These are phyloP conservation scores for Erythrobasidium hasegawianum DNA, from an alignment of 1,284 basidiomycete genomes.

Conservation along the genomic window DNA sequence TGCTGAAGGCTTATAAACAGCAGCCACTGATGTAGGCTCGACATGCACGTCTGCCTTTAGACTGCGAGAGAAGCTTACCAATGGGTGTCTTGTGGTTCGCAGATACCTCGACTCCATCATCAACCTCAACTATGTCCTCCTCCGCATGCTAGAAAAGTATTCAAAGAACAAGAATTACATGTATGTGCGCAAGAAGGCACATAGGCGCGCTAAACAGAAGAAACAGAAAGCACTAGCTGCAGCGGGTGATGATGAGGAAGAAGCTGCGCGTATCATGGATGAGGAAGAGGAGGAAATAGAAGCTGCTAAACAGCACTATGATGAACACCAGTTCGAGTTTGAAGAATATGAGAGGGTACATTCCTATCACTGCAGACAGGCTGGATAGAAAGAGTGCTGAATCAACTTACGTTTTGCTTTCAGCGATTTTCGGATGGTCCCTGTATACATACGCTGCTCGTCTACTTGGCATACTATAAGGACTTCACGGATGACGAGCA, in stretches of 20 bases:
- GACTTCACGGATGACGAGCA: slow-evolving; percentile 73
- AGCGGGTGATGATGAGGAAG: slow-evolving; percentile 40
- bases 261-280: slow-evolving; percentile 43
- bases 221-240: slow-evolving; percentile 1
- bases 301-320: slow-evolving; percentile 38
- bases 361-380: slow-evolving; percentile 43
- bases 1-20: slow-evolving; percentile 69
- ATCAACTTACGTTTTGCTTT: too few species aligned
- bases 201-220: slow-evolving; percentile 57
- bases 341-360: slow-evolving; percentile 78
- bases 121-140: slow-evolving; percentile 70
- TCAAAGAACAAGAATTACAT: slow-evolving; percentile 66
- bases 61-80: neutral
- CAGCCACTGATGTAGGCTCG: slow-evolving; percentile 54
- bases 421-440: slow-evolving; percentile 80
- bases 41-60: slow-evolving; percentile 43
- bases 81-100: neutral
- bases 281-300: slow-evolving; percentile 52
- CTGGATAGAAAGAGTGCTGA: neutral
- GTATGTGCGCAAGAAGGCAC: slow-evolving; percentile 70
- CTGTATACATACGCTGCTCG: slow-evolving; percentile 72
- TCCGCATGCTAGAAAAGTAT: slow-evolving; percentile 83
- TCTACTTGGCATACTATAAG: slow-evolving; percentile 73
- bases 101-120: slow-evolving; percentile 76
- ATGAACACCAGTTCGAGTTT: slow-evolving; percentile 84